Evolutionary conservation across 768 basidiomycete genomes (phyloP).

Genomic region (Agrocybe pediades): DNA sequence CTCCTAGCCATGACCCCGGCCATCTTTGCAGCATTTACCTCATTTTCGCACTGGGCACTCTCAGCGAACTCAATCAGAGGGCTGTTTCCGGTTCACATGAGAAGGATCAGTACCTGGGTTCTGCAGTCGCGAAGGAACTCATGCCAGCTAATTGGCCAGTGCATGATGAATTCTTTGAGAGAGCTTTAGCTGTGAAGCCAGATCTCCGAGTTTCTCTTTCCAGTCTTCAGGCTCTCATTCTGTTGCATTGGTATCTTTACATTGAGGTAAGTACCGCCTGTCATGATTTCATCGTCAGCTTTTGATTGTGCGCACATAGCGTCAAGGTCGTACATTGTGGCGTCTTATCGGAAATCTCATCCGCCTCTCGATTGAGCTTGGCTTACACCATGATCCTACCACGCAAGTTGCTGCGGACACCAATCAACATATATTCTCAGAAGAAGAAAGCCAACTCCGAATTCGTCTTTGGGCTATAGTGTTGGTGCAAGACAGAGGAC

Average conservation of each 20-base stretch:
- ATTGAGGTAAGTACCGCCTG: conserved; percentile 64
- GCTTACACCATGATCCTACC: conserved; percentile 84
- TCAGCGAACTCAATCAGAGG: conserved; percentile 80
- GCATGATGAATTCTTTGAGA: conserved; percentile 83
- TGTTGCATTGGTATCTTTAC: conserved; percentile 89
- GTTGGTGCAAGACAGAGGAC: conserved; percentile 85
- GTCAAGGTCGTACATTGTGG: conserved; percentile 89
- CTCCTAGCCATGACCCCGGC: conserved; percentile 65
- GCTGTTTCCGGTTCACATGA: conserved; percentile 54
- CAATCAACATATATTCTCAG: conserved; percentile 55
- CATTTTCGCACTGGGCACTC: conserved; percentile 76
- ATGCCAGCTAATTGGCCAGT: conserved; percentile 75
- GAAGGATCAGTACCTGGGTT: conserved; percentile 33
- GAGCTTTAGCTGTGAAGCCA: conserved; percentile 76
- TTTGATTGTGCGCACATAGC: conserved; percentile 40
- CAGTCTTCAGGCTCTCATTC: conserved; percentile 80
- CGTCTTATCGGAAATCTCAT: conserved; percentile 85
- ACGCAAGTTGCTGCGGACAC: conserved; percentile 49
- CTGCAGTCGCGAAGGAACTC: conserved; percentile 54
- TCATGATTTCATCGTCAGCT: neutral
- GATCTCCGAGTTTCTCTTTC: conserved; percentile 82
- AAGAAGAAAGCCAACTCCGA: conserved; percentile 76
- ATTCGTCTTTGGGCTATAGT: conserved; percentile 86
- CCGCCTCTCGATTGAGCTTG: conserved; percentile 79
- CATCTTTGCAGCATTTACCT: conserved; percentile 79